phyloP scores from a whole-genome alignment of 768 basidiomycete genomes.

The Filobasidium wieringae region DNA sequence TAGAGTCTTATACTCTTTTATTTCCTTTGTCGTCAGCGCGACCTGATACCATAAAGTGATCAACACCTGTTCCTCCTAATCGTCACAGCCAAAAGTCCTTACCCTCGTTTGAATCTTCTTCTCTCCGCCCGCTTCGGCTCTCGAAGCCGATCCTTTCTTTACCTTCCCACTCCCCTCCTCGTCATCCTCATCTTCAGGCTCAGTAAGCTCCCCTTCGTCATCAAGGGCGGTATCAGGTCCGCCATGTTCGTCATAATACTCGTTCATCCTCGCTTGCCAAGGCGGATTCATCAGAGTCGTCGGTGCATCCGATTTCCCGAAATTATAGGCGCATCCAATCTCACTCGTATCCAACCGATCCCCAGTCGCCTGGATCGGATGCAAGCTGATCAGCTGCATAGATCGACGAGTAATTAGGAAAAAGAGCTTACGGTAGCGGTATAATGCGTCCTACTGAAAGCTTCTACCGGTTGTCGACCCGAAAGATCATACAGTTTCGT shows the following conservation, averaged over 20 bases:
- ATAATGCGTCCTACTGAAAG: conserved; percentile 56
- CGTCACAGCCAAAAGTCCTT: not conserved
- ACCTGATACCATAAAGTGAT: not conserved
- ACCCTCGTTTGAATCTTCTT: conserved; percentile 20
- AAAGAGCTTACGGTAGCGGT: conserved; percentile 55
- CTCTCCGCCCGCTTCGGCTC: conserved; percentile 8
- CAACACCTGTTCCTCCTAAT: not conserved
- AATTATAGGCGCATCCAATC: conserved; percentile 39
- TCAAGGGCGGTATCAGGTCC: conserved; percentile 19
- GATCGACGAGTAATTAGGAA: not conserved
- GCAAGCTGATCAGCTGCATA: not conserved
- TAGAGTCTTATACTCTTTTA: conserved; percentile 67
- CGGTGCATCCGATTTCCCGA: conserved; percentile 27
- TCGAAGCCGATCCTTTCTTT: conserved; percentile 1
- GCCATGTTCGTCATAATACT: conserved; percentile 31
- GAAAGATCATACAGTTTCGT: conserved; percentile 72
- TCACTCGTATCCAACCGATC: conserved; percentile 33
- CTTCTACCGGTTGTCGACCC: conserved; percentile 69
- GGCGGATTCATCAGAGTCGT: not conserved
- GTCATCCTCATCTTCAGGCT: conserved; percentile 43
- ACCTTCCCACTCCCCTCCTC: conserved; percentile 11
- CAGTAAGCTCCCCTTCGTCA: conserved; percentile 16
- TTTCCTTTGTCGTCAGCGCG: conserved; percentile 64
- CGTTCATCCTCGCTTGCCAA: not conserved
- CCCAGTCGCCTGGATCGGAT: conserved; percentile 30